Base-by-base conservation (phyloP, 164 flowering plant species). In the Chimonanthus salicifolius region DNA sequence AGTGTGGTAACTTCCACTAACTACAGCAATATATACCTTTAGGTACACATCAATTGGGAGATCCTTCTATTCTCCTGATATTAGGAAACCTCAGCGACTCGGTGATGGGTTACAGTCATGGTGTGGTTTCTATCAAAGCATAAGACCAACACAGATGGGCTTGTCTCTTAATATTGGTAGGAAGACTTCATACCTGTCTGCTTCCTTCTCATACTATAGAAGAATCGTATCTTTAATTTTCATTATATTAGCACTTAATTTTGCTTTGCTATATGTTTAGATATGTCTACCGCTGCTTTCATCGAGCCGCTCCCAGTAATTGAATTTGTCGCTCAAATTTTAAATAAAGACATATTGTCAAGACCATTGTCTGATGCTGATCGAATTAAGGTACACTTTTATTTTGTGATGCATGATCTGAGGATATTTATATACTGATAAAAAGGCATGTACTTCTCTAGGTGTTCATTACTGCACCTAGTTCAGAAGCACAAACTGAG, bases 61-160 rank as follows among this genome's bases (percentile, higher is more conserved):
- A 74, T 87, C 80, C 21, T 83, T 91, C 68, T 89, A 76, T 72
- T 86, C 92, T 49, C 88, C 90, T 62, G 49, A 76, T 69, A 65
- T 89, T 71, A 77, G 81, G 64, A 84, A 69, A 70, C 82, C 82
- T 20, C 84, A 84, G 50, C 73, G 77, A 44, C 80, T 89, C 2
- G 92, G 91, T 44, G 86, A 75, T 47, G 94, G 97, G 3, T 75
- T 91, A 21, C 83, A 91, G 65, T 77, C 85, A 50, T 91, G 97
- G 92, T 74, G 87, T 68, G 97, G 94, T n/a, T 91, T 90, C 80
- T 90, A 90, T 64, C 91, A 91, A 76, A 90, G 91, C 62, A 74
- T 91, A 20, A 77, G 85, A 20, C 97, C 94, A 4, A 90, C 94
- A 44, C 93, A 88, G 72, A 92, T 88, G 93, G 97, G 97, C 10